Conservation (phyloP, 2,329 filamentous ascomycete species). For the Penicillium hordei region DNA sequence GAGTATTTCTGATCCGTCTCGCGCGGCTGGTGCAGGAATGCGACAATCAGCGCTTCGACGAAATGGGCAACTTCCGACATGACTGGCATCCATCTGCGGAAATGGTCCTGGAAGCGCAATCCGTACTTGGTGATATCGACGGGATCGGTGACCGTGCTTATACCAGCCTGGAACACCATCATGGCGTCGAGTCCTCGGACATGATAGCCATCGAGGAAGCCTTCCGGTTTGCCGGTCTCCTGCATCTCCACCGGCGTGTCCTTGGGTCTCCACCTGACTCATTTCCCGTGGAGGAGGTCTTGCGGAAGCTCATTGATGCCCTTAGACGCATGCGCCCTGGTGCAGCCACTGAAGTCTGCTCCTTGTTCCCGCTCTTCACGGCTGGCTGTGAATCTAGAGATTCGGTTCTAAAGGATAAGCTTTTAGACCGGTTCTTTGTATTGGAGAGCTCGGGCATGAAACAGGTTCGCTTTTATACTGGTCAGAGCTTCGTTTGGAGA, state of each 20-base stretch:
- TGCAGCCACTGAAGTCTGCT: constrained; percentile 70
- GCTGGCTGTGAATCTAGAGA: constrained; percentile 72
- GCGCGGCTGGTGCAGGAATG: constrained; percentile 69
- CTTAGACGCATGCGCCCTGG: constrained; percentile 64
- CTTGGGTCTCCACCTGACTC: constrained; percentile 61
- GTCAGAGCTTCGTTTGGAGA: too few species aligned
- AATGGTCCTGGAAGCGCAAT: constrained; percentile 57
- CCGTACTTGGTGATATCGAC: constrained; percentile 61
- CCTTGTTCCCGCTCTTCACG: constrained; percentile 79
- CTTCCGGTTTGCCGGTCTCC: constrained; percentile 75
- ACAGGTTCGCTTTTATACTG: constrained; percentile 55
- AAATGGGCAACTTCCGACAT: constrained; percentile 50
- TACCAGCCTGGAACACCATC: constrained; percentile 42
- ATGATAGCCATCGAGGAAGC: constrained; percentile 70
- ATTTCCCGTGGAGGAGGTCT: constrained; percentile 61
- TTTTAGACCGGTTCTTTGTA: constrained; percentile 64
- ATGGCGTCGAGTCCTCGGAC: constrained; percentile 44
- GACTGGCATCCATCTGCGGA: constrained; percentile 61
- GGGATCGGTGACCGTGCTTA: constrained; percentile 51
- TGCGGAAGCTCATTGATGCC: constrained; percentile 62
- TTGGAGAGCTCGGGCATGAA: constrained; percentile 75
- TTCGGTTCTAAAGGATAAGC: constrained; percentile 55
- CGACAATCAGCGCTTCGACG: constrained; percentile 63
- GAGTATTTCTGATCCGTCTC: constrained; percentile 69
- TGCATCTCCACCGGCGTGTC: constrained; percentile 73